Evolutionary conservation across 257 asterid genomes (phyloP).

Genomic region (Marsdenia floribunda): DNA sequence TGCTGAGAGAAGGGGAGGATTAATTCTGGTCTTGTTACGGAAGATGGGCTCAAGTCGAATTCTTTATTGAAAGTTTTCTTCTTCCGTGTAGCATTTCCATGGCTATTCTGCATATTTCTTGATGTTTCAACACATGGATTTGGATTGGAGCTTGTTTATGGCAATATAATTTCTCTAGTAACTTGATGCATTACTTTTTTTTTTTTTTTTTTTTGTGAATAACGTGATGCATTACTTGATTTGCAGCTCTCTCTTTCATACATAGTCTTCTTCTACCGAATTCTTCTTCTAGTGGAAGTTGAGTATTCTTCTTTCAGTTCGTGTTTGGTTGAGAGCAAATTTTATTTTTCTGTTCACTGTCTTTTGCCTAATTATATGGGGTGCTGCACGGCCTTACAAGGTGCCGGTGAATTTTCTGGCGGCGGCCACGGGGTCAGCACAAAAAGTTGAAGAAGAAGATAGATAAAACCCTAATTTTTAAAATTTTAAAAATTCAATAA

Average conservation of each 20-base stretch:
- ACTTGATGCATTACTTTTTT: too few relatives aligned
- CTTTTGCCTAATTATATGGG: constrained; percentile 92
- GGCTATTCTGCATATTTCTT: neutral
- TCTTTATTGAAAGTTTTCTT: neutral
- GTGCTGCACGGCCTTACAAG: constrained; percentile 74
- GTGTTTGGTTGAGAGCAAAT: constrained; percentile 1
- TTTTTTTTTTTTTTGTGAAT: too few relatives aligned
- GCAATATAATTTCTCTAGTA: neutral
- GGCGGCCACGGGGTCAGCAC: too few relatives aligned
- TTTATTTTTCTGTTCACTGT: constrained; percentile 46
- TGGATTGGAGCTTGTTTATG: neutral
- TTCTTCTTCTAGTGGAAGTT: neutral
- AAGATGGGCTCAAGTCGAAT: neutral
- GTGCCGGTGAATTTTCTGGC: too few relatives aligned
- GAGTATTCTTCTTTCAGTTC: neutral
- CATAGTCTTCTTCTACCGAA: neutral
- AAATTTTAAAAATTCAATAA: too few relatives aligned
- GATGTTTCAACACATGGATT: constrained; percentile 11
- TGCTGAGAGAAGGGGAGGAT: neutral
- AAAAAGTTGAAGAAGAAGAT: too few relatives aligned
- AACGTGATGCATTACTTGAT: too few relatives aligned
- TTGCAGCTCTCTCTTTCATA: neutral
- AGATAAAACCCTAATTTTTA: too few relatives aligned
- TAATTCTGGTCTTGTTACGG: neutral
- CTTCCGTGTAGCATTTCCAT: neutral